phyloP scores from a whole-genome alignment of 2,329 filamentous ascomycete genomes.

The Pyrenochaeta sp. region DNA sequence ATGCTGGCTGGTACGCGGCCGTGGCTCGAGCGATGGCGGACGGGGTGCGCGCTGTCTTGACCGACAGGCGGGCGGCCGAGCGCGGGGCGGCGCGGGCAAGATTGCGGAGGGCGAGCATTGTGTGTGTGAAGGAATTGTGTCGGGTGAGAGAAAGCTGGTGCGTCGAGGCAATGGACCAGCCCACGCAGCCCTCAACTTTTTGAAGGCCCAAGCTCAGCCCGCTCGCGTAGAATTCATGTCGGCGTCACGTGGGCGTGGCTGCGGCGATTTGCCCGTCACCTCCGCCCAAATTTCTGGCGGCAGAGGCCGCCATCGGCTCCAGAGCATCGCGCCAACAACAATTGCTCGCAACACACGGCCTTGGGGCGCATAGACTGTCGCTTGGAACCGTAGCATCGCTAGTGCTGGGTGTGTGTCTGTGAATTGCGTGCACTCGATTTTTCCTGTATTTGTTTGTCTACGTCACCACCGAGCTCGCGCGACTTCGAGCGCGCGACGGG shows the following conservation, averaged over 20 bases:
- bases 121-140: conserved; percentile 15
- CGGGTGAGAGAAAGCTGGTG: conserved; percentile 11
- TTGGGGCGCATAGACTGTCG: too few relatives aligned
- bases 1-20: conserved; percentile 43
- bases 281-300: conserved; percentile 12
- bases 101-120: conserved; percentile 56
- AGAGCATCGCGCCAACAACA: too few relatives aligned
- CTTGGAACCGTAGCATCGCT: too few relatives aligned
- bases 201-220: conserved; percentile 21
- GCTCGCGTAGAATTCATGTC: too few relatives aligned
- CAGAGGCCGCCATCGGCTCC: too few relatives aligned
- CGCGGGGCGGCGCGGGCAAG: conserved; percentile 56
- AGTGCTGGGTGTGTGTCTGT: too few relatives aligned
- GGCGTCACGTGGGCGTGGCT: conserved; percentile 7
- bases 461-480: too few relatives aligned
- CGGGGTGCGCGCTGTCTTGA: conserved; percentile 47
- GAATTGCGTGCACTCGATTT: too few relatives aligned
- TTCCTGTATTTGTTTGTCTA: too few relatives aligned
- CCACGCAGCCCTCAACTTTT: conserved; percentile 29
- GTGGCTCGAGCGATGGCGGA: conserved; percentile 44
- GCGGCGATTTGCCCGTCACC: conserved; percentile 10
- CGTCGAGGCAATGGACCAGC: conserved; percentile 9
- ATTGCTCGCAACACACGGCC: too few relatives aligned
- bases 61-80: conserved; percentile 50
- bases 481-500: too few relatives aligned